Percentiles rank a stretch among this genome's conserved stretches.
phyloP scores from a whole-genome alignment of 345 rosid genomes.

The Gossypium arboreum region DNA sequence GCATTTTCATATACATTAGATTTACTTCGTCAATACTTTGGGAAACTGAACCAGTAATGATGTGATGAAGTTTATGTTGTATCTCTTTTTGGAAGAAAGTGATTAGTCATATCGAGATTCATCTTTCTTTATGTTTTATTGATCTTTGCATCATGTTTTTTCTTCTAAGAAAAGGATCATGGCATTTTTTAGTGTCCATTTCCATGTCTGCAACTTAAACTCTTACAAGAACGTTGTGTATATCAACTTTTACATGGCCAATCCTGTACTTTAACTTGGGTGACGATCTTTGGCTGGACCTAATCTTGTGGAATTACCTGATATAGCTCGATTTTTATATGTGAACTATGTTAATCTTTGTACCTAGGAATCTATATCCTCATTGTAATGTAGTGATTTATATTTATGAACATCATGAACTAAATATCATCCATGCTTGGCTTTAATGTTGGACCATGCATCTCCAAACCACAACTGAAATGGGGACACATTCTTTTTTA shows the following conservation, averaged over 20 bases:
- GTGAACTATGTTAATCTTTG: not conserved
- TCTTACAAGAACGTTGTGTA: not conserved
- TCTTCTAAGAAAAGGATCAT: not conserved
- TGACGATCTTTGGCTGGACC: not conserved
- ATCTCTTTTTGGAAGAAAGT: not conserved
- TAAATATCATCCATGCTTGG: not conserved
- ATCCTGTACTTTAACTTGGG: not conserved
- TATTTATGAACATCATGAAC: not conserved
- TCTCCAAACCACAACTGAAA: not conserved
- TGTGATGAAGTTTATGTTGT: not conserved
- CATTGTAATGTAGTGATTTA: not conserved
- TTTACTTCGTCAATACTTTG: no score
- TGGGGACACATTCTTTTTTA: not conserved
- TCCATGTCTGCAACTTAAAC: not conserved
- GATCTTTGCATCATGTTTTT: not conserved
- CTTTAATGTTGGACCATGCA: not conserved
- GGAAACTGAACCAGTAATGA: not conserved
- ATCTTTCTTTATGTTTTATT: not conserved
- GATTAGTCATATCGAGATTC: not conserved
- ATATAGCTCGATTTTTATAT: not conserved
- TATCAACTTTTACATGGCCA: not conserved
- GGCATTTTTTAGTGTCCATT: not conserved
- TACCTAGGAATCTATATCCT: not conserved
- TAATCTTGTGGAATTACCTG: not conserved
- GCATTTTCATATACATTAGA: not conserved